Percentiles rank a stretch among this genome's conserved stretches.
Conservation (phyloP, 2,329 filamentous ascomycete species). For the Madurella fahalii region DNA sequence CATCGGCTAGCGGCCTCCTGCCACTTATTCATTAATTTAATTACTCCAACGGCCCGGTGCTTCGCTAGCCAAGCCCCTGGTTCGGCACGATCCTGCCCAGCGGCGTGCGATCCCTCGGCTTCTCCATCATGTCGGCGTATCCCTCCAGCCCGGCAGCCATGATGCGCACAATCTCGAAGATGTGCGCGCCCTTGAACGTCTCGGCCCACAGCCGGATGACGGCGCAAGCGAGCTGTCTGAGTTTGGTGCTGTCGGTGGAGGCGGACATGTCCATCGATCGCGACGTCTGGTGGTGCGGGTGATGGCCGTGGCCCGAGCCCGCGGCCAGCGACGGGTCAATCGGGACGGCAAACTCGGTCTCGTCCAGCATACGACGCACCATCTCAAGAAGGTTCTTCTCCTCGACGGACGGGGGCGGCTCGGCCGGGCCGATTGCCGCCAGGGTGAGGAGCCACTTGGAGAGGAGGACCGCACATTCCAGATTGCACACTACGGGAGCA, state of each 20-base stretch:
- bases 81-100: constrained; percentile 30
- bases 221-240: constrained; percentile 53
- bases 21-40: too few relatives aligned
- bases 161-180: constrained; percentile 57
- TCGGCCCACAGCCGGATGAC: constrained; percentile 59
- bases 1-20: too few relatives aligned
- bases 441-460: constrained; percentile 59
- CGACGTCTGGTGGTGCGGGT: constrained; percentile 35
- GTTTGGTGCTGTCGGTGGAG: constrained; percentile 46
- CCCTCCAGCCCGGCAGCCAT: constrained; percentile 55
- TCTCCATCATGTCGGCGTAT: constrained; percentile 55
- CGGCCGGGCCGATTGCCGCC: constrained; percentile 46
- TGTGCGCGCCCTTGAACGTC: constrained; percentile 57
- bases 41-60: too few relatives aligned
- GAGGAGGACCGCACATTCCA: constrained; percentile 58
- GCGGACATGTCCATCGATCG: constrained; percentile 37
- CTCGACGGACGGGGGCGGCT: constrained; percentile 47
- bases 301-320: constrained; percentile 26
- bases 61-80: constrained; percentile 18
- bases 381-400: constrained; percentile 54
- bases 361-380: constrained; percentile 55
- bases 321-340: constrained; percentile 51
- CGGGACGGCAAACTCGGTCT: constrained; percentile 59
- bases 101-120: constrained; percentile 47
- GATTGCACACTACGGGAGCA: constrained; percentile 48